Evolutionary conservation across 2,329 filamentous ascomycete species (phyloP).

Genomic region (Davidsoniella eucalypti): DNA sequence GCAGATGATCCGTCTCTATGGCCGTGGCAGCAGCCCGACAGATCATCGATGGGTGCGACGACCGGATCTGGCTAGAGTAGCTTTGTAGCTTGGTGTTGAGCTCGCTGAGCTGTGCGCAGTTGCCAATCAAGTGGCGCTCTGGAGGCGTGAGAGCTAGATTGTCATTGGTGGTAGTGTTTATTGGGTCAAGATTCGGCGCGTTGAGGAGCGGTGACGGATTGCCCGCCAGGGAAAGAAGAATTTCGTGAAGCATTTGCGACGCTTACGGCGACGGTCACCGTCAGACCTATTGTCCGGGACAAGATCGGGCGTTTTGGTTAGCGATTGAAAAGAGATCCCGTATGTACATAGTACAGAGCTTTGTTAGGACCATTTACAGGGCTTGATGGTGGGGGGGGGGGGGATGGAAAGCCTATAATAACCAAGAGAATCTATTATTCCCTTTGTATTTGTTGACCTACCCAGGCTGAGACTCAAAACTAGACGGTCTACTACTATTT

Average conservation of each 20-base stretch:
- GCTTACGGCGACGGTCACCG: neutral
- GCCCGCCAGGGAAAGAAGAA: constrained; percentile 88
- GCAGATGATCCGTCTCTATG: constrained; percentile 58
- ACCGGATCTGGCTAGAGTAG: constrained; percentile 35
- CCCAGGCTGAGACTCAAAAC: constrained; percentile 5
- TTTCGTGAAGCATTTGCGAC: constrained; percentile 82
- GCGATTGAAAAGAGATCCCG: too few relatives aligned
- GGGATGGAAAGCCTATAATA: too few relatives aligned
- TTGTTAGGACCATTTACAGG: neutral
- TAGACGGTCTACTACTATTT: neutral
- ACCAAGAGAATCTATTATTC: too few relatives aligned
- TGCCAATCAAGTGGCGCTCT: constrained; percentile 65
- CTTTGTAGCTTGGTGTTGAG: constrained; percentile 62
- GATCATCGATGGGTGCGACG: constrained; percentile 32
- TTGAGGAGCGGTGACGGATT: constrained; percentile 73
- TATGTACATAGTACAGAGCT: neutral
- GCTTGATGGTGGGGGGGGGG: neutral
- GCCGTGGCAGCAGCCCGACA: constrained; percentile 76
- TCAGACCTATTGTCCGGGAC: neutral
- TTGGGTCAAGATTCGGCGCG: constrained; percentile 18
- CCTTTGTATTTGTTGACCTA: neutral
- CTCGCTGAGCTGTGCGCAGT: constrained; percentile 60
- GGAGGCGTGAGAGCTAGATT: constrained; percentile 49
- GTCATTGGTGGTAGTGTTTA: constrained; percentile 19
- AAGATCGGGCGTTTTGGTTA: neutral